Base-by-base conservation (phyloP, 495 filamentous ascomycete species). In the Melanomma pulvis-pyrius region DNA sequence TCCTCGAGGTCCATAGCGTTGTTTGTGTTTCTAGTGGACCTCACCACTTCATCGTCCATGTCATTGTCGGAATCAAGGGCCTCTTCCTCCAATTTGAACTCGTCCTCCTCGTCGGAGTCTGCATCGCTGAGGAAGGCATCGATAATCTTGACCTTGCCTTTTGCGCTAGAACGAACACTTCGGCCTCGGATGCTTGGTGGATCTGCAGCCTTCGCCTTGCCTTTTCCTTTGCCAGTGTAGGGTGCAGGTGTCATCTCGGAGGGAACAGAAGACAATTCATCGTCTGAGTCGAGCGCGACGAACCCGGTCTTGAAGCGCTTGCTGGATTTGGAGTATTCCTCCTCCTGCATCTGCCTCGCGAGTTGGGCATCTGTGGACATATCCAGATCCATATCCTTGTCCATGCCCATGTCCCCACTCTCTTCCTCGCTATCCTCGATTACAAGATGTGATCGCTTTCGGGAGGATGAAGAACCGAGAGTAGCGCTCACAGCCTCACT, bases 331-430 rank as follows among this genome's bases (percentile, higher is more conserved):
- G 64, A 52, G 67, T 89, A 87, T 71, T 91, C 89, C 63, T 87
- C 81, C 44, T 83, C 76, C 70, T 92, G 89, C 41, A 91, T 77
- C 29, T 72, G 78, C 59, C 76, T 78, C 5, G 88, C 88, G 24
- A 91, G 68, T 39, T 80, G 80, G 19, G 79, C 82, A 75, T 90
- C 87, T 0, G 22, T 51, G 41, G 68, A 68, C 26, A 80, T 82
- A 13, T 74, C 73, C 32, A 81, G 72, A 49, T 77, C 77, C 39
- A 44, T n/a, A n/a, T n/a, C n/a, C n/a, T n/a, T n/a, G n/a, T 44
- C 17, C 30, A 34, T 34, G 51, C 78, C 77, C 26, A 70, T 65
- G 2, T 73, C 71, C 26, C 69, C 67, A 15, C 39, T 44, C 22
- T 76, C 75, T 2, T 74, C 74, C 21, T 79, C 75, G 41, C 68